Evolutionary conservation across 768 basidiomycete genomes (phyloP).

Genomic region (Saitozyma podzolica): DNA sequence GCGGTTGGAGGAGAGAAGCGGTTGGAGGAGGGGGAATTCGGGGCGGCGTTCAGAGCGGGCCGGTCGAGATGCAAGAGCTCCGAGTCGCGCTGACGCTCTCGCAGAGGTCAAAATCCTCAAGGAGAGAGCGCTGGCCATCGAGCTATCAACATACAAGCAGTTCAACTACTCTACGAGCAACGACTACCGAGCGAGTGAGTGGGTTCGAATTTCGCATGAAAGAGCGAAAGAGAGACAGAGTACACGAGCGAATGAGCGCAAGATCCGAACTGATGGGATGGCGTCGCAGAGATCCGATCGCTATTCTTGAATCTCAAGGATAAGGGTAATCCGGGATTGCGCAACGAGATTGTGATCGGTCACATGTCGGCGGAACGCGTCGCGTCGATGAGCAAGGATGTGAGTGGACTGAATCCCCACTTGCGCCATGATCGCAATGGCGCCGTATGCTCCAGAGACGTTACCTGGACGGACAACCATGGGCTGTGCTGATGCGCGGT

Average conservation of each 20-base stretch:
- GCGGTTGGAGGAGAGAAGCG: background rate
- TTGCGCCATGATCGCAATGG: background rate
- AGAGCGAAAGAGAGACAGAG: background rate
- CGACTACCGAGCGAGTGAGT: conserved; percentile 51
- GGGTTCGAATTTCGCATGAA: background rate
- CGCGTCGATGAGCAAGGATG: conserved; percentile 77
- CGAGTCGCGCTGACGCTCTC: too few species aligned
- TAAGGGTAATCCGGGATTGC: conserved; percentile 82
- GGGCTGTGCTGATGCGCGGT: too few species aligned
- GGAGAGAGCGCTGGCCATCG: conserved; percentile 67
- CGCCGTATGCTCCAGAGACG: background rate
- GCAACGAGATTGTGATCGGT: conserved; percentile 82
- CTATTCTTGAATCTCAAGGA: conserved; percentile 93
- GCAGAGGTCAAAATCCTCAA: conserved; percentile 61
- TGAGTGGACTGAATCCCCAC: conserved; percentile 48
- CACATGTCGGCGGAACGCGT: conserved; percentile 70
- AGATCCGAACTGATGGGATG: conserved; percentile 55
- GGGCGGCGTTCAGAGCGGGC: too few species aligned
- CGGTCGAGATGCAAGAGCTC: too few species aligned
- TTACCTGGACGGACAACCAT: background rate
- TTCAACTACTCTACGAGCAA: conserved; percentile 40
- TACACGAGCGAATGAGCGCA: background rate
- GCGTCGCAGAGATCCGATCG: conserved; percentile 75
- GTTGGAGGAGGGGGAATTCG: background rate
- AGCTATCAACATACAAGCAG: conserved; percentile 61